These are phyloP conservation scores for Echria macrotheca DNA, from an alignment of 495 filamentous ascomycete species.

Conservation along the genomic window DNA sequence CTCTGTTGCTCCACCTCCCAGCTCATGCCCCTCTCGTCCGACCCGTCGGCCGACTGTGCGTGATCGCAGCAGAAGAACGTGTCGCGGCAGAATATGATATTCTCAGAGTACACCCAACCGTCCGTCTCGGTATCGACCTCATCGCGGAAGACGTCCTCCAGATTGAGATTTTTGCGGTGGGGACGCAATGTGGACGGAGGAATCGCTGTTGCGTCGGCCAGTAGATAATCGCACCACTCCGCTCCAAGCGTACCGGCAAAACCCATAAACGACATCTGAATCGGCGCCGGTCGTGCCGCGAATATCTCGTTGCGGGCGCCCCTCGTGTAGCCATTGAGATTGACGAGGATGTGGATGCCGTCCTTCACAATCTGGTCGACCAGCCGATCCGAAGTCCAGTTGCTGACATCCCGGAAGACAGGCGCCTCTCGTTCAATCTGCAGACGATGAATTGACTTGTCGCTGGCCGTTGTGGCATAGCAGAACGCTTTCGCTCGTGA, in stretches of 20 bases:
- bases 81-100: conserved; percentile 88
- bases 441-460: conserved; percentile 83
- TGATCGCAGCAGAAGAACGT: conserved; percentile 99
- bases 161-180: conserved; percentile 62
- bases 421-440: conserved; percentile 95
- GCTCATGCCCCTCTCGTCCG: conserved; percentile 54
- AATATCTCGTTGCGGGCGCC: conserved; percentile 98
- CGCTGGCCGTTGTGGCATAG: conserved; percentile 93
- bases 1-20: conserved; percentile 84
- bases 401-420: conserved; percentile 82
- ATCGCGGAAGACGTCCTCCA: conserved; percentile 67
- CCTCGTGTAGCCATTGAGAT: conserved; percentile 94
- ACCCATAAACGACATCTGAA: conserved; percentile 99
- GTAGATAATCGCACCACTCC: conserved; percentile 97
- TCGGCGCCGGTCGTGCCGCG: conserved; percentile 86
- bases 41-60: conserved; percentile 81
- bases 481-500: conserved; percentile 77
- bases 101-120: conserved; percentile 95
- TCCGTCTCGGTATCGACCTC: conserved; percentile 57
- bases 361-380: conserved; percentile 91
- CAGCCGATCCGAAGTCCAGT: conserved; percentile 77
- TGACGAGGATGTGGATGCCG: conserved; percentile 92
- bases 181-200: conserved; percentile 77
- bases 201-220: conserved; percentile 84
- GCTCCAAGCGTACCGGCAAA: conserved; percentile 95